Conservation (phyloP, 352 stramenopile genomes). For the Pilasporangium apinafurcum region DNA sequence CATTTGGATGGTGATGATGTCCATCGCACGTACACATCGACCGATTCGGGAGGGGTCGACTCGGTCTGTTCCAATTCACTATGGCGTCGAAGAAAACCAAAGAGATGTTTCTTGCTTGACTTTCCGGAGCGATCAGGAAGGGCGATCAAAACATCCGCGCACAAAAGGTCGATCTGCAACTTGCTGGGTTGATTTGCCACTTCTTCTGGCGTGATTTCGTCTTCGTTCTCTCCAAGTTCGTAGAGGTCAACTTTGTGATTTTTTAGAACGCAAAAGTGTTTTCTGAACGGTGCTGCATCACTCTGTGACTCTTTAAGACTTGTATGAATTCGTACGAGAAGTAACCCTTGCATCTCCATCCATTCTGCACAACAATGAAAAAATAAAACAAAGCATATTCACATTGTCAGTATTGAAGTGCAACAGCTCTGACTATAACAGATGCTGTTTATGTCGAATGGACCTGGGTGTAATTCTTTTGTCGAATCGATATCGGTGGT, state of each 20-base stretch:
- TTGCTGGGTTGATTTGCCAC: constrained; percentile 5
- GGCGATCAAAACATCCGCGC: constrained; percentile 21
- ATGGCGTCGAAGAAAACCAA: no score
- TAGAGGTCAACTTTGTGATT: constrained; percentile 27
- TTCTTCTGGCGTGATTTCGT: constrained; percentile 3
- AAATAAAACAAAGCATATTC: background rate
- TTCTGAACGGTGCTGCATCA: constrained; percentile 16
- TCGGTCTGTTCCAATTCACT: no score
- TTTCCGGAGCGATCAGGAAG: constrained; percentile 13
- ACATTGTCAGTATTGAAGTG: no score
- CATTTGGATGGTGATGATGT: constrained; percentile 2
- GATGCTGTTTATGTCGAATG: no score
- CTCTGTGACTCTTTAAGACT: no score
- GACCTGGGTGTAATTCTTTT: constrained; percentile 23
- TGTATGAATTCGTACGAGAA: constrained; percentile 14
- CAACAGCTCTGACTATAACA: no score
- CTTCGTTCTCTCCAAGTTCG: constrained; percentile 7
- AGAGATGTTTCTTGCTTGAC: background rate
- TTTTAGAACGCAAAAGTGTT: constrained; percentile 26
- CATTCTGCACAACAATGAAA: constrained; percentile 10
- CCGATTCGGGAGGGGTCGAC: background rate
- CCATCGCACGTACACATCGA: constrained; percentile 8
- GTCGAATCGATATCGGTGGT: constrained; percentile 7
- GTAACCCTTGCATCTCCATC: constrained; percentile 15
- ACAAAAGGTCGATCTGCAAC: constrained; percentile 29